These are phyloP conservation scores for Albugo candida DNA, from an alignment of 352 stramenopile genomes.

Conservation along the genomic window DNA sequence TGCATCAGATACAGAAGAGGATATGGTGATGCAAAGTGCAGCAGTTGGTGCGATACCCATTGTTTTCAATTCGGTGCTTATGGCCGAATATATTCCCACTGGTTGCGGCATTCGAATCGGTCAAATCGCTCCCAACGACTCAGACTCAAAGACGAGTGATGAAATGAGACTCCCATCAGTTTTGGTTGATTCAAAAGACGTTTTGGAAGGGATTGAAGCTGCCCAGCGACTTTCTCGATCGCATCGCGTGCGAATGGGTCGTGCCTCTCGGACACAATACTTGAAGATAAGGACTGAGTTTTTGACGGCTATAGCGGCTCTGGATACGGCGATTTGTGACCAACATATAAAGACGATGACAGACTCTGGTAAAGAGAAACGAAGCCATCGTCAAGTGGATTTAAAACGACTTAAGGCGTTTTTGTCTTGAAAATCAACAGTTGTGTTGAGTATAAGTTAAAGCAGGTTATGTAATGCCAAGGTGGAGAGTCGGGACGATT, in stretches of 20 bases:
- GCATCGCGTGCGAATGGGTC: slow-evolving; percentile 27
- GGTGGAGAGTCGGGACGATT: no score
- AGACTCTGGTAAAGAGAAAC: no score
- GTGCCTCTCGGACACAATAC: slow-evolving; percentile 32
- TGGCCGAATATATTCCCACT: slow-evolving; percentile 53
- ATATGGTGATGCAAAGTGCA: slow-evolving; percentile 28
- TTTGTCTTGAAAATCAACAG: no score
- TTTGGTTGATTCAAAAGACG: slow-evolving; percentile 26
- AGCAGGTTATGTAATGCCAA: no score
- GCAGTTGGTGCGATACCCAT: slow-evolving; percentile 34
- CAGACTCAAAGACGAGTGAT: background rate
- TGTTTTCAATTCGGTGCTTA: slow-evolving; percentile 48
- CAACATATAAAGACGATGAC: slow-evolving; percentile 7
- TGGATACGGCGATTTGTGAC: slow-evolving; percentile 40
- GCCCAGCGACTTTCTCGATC: slow-evolving; percentile 29
- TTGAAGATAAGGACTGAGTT: slow-evolving; percentile 43
- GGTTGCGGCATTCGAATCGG: slow-evolving; percentile 29
- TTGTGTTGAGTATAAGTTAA: no score
- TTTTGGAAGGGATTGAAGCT: slow-evolving; percentile 25
- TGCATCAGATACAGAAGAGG: slow-evolving; percentile 24
- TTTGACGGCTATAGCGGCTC: slow-evolving; percentile 32
- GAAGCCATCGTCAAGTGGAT: no score
- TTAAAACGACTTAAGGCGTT: no score
- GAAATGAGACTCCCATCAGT: slow-evolving; percentile 23
- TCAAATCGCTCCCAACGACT: slow-evolving; percentile 18